phyloP scores from a whole-genome alignment of 768 basidiomycete species.

The Amanita rubescens region DNA sequence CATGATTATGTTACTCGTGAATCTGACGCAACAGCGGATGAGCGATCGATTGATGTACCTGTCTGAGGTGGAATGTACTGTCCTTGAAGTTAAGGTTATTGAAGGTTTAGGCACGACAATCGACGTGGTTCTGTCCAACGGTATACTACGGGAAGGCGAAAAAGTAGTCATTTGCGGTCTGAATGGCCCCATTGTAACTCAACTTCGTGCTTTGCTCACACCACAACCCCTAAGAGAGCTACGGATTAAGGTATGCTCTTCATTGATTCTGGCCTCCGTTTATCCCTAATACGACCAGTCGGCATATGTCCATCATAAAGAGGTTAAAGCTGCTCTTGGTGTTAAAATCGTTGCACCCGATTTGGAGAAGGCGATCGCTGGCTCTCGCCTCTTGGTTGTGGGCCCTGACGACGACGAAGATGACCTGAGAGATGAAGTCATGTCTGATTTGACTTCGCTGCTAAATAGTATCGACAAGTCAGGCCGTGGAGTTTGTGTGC shows the following conservation, averaged over 20 bases:
- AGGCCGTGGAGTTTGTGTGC: constrained; percentile 95
- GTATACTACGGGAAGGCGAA: constrained; percentile 86
- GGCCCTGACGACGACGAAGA: constrained; percentile 98
- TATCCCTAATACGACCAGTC: constrained; percentile 44
- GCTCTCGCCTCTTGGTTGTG: constrained; percentile 86
- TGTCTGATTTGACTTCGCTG: constrained; percentile 89
- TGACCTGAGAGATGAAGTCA: constrained; percentile 88
- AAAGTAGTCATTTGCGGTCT: constrained; percentile 93
- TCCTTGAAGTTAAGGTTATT: constrained; percentile 97
- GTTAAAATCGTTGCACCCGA: constrained; percentile 94
- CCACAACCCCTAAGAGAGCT: constrained; percentile 95
- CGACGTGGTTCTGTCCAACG: constrained; percentile 94
- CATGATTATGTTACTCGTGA: constrained; percentile 98
- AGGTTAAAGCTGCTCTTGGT: constrained; percentile 94
- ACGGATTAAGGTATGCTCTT: constrained; percentile 73
- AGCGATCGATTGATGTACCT: constrained; percentile 97
- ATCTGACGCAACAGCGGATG: constrained; percentile 97
- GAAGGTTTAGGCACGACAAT: constrained; percentile 98
- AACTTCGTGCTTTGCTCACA: constrained; percentile 87
- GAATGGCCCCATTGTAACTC: constrained; percentile 95
- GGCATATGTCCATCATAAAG: constrained; percentile 93
- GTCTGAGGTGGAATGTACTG: constrained; percentile 94
- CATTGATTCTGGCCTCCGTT: constrained; percentile 1
- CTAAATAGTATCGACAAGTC: constrained; percentile 89
- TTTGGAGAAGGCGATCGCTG: constrained; percentile 96